Conservation (phyloP, 2,329 filamentous ascomycete species). For the Claviceps maximensis region DNA sequence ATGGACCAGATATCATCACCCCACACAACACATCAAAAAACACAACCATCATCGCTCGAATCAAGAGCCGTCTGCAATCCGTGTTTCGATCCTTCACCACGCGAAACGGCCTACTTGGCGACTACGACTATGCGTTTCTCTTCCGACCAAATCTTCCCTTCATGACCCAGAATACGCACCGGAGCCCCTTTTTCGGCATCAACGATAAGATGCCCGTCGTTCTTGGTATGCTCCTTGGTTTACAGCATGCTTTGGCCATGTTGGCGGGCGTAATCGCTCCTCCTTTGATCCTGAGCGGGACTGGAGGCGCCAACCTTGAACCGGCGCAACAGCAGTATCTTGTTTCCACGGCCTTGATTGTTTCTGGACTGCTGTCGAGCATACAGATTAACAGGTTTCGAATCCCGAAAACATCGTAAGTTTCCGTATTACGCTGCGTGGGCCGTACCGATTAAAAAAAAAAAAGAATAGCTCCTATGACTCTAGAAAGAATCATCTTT, state of each 20-base stretch:
- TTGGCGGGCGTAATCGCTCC: slow-evolving; percentile 63
- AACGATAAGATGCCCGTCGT: slow-evolving; percentile 66
- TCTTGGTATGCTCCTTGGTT: slow-evolving; percentile 58
- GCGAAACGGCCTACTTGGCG: slow-evolving; percentile 63
- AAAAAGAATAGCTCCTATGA: not conserved
- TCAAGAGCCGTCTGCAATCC: slow-evolving; percentile 9
- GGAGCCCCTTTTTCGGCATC: slow-evolving; percentile 70
- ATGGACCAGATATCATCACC: slow-evolving; percentile 36
- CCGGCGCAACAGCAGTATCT: slow-evolving; percentile 56
- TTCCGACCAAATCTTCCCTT: slow-evolving; percentile 77
- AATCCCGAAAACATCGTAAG: slow-evolving; percentile 49
- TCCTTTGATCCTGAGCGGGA: slow-evolving; percentile 55
- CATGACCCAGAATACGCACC: slow-evolving; percentile 42
- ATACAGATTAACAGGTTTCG: slow-evolving; percentile 70
- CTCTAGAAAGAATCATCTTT: not conserved
- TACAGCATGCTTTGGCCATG: slow-evolving; percentile 73
- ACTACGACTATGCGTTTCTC: slow-evolving; percentile 83
- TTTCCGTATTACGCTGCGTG: slow-evolving; percentile 1
- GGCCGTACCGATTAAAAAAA: too few species aligned
- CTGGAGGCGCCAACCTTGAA: slow-evolving; percentile 49
- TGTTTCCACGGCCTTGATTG: slow-evolving; percentile 65
- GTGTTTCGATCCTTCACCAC: slow-evolving; percentile 33
- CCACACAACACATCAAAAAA: slow-evolving; percentile 23
- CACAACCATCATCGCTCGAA: slow-evolving; percentile 17
- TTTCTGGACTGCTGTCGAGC: slow-evolving; percentile 60